Conservation (phyloP, 2,329 filamentous ascomycete species). For the Monosporascus sp. region DNA sequence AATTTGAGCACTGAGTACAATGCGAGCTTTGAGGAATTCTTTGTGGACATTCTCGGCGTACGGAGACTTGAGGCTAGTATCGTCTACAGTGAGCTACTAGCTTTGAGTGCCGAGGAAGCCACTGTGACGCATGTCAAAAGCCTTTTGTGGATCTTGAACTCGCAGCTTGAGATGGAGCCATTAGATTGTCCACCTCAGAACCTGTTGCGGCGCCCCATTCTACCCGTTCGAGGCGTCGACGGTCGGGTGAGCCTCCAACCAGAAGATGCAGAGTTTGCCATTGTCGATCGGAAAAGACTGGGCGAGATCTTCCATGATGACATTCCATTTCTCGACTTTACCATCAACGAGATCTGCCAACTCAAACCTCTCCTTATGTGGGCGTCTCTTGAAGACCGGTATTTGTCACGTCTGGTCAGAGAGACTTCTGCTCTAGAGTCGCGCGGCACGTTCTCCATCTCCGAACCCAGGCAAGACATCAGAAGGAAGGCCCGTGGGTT, state of each 20-base stretch:
- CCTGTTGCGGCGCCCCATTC: conserved; percentile 9
- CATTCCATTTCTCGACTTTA: conserved; percentile 31
- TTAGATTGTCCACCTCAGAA: neutral
- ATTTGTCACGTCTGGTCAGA: conserved; percentile 26
- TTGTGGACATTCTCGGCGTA: conserved; percentile 2
- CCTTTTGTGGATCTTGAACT: conserved; percentile 27
- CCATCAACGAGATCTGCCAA: conserved; percentile 23
- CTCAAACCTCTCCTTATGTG: conserved; percentile 29
- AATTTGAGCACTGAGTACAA: conserved; percentile 14
- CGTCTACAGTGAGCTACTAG: conserved; percentile 6
- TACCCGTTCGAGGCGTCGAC: conserved; percentile 18
- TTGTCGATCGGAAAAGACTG: conserved; percentile 28
- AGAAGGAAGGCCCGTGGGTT: conserved; percentile 24
- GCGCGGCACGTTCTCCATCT: conserved; percentile 11
- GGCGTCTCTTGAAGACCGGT: conserved; percentile 24
- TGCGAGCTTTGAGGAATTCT: neutral
- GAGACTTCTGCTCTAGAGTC: conserved; percentile 25
- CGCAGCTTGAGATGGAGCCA: conserved; percentile 15
- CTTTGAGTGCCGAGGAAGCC: neutral
- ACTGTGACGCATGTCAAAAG: conserved; percentile 21
- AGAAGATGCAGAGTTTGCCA: conserved; percentile 21
- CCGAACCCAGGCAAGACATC: conserved; percentile 19
- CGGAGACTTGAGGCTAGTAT: conserved; percentile 3
- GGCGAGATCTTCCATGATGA: conserved; percentile 18
- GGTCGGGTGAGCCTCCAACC: conserved; percentile 9